Evolutionary conservation across 2,329 filamentous ascomycete genomes (phyloP).

Genomic region (Alternaria sp.): DNA sequence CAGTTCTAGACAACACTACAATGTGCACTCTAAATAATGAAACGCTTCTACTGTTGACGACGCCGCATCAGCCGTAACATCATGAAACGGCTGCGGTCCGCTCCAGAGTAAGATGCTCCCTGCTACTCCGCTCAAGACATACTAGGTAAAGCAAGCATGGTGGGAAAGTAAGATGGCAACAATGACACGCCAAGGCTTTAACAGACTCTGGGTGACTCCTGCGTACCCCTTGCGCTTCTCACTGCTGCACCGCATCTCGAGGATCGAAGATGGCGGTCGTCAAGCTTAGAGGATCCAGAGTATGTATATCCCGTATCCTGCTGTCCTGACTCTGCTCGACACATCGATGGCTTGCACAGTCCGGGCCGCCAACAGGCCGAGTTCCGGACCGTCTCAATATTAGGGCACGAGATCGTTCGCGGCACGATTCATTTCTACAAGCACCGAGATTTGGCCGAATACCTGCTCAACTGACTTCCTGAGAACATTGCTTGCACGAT

Average conservation of each 20-base stretch:
- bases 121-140: slow-evolving; percentile 2
- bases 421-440: background rate
- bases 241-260: background rate
- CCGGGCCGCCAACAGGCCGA: slow-evolving; percentile 2
- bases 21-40: background rate
- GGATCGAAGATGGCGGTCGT: slow-evolving; percentile 1
- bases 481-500: background rate
- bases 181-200: slow-evolving; percentile 1
- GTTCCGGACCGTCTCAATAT: slow-evolving; percentile 3
- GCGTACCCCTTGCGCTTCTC: slow-evolving; percentile 2
- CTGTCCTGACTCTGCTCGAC: background rate
- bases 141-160: background rate
- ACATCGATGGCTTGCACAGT: slow-evolving; percentile 3
- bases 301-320: background rate
- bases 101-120: background rate
- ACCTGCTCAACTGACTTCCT: slow-evolving; percentile 1
- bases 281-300: background rate
- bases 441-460: slow-evolving; percentile 7
- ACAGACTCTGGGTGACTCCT: background rate
- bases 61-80: background rate
- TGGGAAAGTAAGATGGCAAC: slow-evolving; percentile 1
- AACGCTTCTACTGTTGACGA: background rate
- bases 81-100: slow-evolving; percentile 12
- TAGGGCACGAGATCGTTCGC: slow-evolving; percentile 1
- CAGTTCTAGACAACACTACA: background rate